Evolutionary conservation across 1,284 basidiomycete genomes (phyloP).

Genomic region (Fomes fomentarius): DNA sequence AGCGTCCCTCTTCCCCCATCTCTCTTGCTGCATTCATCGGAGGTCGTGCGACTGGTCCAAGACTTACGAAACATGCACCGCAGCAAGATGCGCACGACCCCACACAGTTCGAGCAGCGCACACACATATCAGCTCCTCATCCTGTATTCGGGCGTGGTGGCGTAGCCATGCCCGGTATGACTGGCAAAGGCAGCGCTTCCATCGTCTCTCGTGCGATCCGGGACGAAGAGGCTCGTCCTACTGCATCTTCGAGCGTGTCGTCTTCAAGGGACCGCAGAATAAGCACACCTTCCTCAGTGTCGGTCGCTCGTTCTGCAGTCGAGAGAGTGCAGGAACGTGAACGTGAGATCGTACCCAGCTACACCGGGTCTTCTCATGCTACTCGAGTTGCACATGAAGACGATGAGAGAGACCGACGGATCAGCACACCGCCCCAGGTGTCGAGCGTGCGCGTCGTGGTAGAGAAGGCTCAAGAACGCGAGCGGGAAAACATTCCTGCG

Average conservation of each 20-base stretch:
- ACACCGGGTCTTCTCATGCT: neutral
- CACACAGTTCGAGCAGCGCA: constrained; percentile 66
- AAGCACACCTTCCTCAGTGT: constrained; percentile 39
- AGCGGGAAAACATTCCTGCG: constrained; percentile 25
- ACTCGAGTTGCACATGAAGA: neutral
- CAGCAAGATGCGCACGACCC: constrained; percentile 69
- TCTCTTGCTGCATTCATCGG: constrained; percentile 82
- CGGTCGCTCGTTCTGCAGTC: constrained; percentile 33
- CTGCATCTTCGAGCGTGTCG: neutral
- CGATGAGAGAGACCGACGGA: constrained; percentile 32
- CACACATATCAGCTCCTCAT: constrained; percentile 56
- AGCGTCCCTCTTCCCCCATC: constrained; percentile 44
- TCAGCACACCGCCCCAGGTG: constrained; percentile 41
- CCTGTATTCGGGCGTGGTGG: constrained; percentile 75
- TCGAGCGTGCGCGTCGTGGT: constrained; percentile 20
- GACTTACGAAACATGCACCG: constrained; percentile 68
- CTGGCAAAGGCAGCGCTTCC: constrained; percentile 32
- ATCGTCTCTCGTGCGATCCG: constrained; percentile 24
- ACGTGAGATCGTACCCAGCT: constrained; percentile 15
- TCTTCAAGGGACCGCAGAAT: constrained; percentile 34
- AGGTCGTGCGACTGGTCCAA: constrained; percentile 69
- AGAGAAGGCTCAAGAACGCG: constrained; percentile 8
- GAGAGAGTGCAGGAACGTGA: constrained; percentile 38
- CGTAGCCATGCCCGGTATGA: constrained; percentile 73
- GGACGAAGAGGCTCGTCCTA: constrained; percentile 15